Conservation (phyloP, 768 basidiomycete genomes). For the Russula sp. region DNA sequence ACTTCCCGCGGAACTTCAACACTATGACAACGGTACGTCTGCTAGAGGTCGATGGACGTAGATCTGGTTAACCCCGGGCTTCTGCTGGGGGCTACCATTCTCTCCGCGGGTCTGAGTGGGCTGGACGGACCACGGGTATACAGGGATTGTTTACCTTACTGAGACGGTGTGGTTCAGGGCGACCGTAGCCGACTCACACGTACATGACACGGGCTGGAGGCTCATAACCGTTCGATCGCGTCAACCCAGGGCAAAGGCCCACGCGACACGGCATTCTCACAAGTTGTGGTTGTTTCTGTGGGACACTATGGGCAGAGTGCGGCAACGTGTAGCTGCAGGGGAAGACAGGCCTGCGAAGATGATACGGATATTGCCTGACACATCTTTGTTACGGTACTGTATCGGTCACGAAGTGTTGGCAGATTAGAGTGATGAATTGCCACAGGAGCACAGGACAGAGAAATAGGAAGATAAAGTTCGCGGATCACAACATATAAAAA, state of each 20-base stretch:
- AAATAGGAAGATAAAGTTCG: conserved; percentile 11
- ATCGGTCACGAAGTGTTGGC: neutral
- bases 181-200: neutral
- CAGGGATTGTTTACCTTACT: neutral
- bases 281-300: neutral
- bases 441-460: conserved; percentile 2
- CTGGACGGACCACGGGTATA: neutral
- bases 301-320: neutral
- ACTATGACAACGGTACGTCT: conserved; percentile 7
- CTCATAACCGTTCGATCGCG: neutral
- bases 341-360: neutral
- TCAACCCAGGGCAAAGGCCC: neutral
- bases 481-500: neutral
- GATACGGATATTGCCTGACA: neutral
- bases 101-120: neutral
- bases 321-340: neutral
- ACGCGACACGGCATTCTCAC: conserved; percentile 12
- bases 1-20: neutral
- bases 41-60: neutral
- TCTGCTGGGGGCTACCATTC: neutral
- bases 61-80: neutral
- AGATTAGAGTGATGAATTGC: neutral
- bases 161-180: neutral
- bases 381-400: conserved; percentile 8
- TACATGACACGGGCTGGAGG: neutral